These are phyloP conservation scores for Aureobasidium sp. DNA, from an alignment of 2,329 filamentous ascomycete species.

Conservation along the genomic window DNA sequence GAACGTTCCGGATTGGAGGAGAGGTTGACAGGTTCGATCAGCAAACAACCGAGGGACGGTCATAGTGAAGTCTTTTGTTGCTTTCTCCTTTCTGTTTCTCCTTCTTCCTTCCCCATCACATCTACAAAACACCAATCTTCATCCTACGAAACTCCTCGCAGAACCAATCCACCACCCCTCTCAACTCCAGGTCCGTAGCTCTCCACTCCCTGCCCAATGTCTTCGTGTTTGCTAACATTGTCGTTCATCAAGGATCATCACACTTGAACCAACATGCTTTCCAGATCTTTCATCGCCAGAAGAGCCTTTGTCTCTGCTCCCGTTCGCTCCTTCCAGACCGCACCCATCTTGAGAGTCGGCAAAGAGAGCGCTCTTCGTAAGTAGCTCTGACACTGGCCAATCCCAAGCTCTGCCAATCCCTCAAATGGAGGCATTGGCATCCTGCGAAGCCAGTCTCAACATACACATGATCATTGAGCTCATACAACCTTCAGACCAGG, in stretches of 20 bases:
- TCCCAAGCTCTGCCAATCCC: neutral
- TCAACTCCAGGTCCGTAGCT: conserved; percentile 1
- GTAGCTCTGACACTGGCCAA: conserved; percentile 19
- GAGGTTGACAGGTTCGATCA: conserved; percentile 10
- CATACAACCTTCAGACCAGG: conserved; percentile 31
- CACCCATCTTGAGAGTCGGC: conserved; percentile 30
- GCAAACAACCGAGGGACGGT: conserved; percentile 8
- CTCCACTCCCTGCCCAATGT: neutral
- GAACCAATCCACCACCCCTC: neutral
- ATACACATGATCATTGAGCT: neutral
- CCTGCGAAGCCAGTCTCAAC: neutral
- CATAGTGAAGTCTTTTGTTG: conserved; percentile 11
- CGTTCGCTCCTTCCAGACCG: conserved; percentile 32
- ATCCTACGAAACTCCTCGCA: neutral
- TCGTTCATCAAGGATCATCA: neutral
- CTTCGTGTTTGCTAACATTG: neutral
- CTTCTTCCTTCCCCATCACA: conserved; percentile 9
- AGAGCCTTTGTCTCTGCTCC: conserved; percentile 26
- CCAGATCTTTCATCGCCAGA: conserved; percentile 24
- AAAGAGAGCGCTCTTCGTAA: conserved; percentile 42
- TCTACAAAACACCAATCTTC: neutral
- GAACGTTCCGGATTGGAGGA: conserved; percentile 4
- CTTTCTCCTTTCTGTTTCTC: neutral
- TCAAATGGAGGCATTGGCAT: neutral
- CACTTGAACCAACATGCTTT: conserved; percentile 3